A percentile compares a stretch with the other conserved stretches of the same genome.
Evolutionary conservation across 768 basidiomycete species (phyloP).

Genomic region (Amanita rubescens): DNA sequence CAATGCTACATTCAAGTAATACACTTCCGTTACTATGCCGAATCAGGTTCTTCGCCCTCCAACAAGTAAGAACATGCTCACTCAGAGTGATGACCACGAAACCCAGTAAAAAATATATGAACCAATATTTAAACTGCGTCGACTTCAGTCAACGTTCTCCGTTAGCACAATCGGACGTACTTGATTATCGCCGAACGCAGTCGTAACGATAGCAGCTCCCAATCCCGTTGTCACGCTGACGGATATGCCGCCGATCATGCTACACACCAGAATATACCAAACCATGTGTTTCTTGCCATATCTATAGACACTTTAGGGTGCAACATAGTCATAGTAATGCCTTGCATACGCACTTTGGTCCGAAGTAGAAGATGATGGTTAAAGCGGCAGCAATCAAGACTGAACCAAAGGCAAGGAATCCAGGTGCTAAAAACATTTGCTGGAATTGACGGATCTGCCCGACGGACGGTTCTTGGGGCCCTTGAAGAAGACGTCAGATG

Average conservation of each 20-base stretch:
- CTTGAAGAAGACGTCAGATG: slow-evolving; percentile 21
- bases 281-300: slow-evolving; percentile 92
- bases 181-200: slow-evolving; percentile 71
- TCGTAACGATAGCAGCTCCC: slow-evolving; percentile 84
- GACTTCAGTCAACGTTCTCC: background rate
- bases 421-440: slow-evolving; percentile 71
- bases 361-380: slow-evolving; percentile 76
- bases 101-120: slow-evolving; percentile 79
- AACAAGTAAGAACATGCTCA: slow-evolving; percentile 25
- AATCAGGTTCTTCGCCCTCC: slow-evolving; percentile 11
- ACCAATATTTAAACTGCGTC: slow-evolving; percentile 84
- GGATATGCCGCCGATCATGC: slow-evolving; percentile 92
- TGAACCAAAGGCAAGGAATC: slow-evolving; percentile 70
- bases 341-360: slow-evolving; percentile 50
- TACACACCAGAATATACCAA: slow-evolving; percentile 92
- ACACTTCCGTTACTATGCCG: slow-evolving; percentile 74
- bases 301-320: slow-evolving; percentile 23
- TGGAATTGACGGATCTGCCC: slow-evolving; percentile 69
- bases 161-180: slow-evolving; percentile 32
- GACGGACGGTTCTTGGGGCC: slow-evolving; percentile 63
- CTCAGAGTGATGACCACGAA: slow-evolving; percentile 82
- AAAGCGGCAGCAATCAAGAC: slow-evolving; percentile 58
- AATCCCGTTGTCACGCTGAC: slow-evolving; percentile 94
- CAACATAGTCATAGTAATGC: background rate
- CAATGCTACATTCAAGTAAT: slow-evolving; percentile 92